These are phyloP conservation scores for Aspergillus olivimuriae DNA, from an alignment of 495 filamentous ascomycete species.

Conservation along the genomic window DNA sequence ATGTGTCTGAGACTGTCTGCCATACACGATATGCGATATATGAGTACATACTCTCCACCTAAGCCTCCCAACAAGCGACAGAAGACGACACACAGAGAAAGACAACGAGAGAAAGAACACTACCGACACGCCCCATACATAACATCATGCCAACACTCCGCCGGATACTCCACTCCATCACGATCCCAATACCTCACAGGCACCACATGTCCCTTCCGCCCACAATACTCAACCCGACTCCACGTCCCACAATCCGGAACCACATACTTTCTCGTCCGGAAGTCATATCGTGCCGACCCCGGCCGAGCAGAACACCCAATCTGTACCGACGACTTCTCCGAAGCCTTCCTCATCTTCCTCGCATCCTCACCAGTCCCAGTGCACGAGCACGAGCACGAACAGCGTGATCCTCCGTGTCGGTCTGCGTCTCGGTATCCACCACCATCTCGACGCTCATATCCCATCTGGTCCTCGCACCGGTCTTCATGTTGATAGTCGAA, in stretches of 20 bases:
- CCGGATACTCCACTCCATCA: conserved; percentile 20
- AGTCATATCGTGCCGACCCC: conserved; percentile 18
- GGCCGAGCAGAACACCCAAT: conserved; percentile 18
- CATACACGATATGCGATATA: no score
- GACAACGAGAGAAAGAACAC: conserved; percentile 2
- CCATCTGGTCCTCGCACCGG: no score
- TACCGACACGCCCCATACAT: conserved; percentile 15
- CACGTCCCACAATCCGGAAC: conserved; percentile 26
- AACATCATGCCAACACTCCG: conserved; percentile 21
- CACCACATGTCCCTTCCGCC: conserved; percentile 16
- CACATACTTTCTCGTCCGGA: conserved; percentile 21
- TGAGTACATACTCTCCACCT: no score
- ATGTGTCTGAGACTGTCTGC: conserved; percentile 29
- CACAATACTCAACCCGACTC: conserved; percentile 26
- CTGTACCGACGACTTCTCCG: no score
- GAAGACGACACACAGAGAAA: no score
- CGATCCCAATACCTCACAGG: conserved; percentile 26
- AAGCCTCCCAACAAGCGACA: no score
- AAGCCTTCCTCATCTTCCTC: neutral
- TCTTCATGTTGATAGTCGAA: no score
- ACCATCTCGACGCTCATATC: no score
- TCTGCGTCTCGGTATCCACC: no score
- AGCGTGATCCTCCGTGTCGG: no score
- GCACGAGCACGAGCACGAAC: no score
- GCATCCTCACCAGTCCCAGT: no score